These are phyloP conservation scores for Sesbania bispinosa DNA, from an alignment of 306 rosid genomes.

Conservation along the genomic window DNA sequence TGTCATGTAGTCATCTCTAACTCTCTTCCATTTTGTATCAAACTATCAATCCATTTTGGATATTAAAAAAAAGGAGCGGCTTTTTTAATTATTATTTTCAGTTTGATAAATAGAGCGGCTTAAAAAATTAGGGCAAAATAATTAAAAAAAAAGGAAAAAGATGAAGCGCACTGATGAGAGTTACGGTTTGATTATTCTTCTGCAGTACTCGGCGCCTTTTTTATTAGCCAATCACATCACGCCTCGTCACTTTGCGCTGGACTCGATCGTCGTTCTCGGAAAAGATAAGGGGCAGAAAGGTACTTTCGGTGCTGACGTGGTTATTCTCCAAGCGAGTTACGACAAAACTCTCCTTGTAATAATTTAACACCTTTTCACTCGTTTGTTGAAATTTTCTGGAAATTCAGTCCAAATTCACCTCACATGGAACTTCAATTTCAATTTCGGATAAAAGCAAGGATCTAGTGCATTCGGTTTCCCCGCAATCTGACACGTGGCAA, in stretches of 20 bases:
- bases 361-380: constrained; percentile 12
- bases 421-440: constrained; percentile 33
- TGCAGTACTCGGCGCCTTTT: constrained; percentile 9
- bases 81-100: neutral
- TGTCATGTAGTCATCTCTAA: too few relatives aligned
- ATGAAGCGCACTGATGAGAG: constrained; percentile 51
- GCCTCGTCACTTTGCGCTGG: constrained; percentile 34
- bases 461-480: constrained; percentile 5
- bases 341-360: constrained; percentile 23
- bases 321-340: neutral
- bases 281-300: constrained; percentile 10
- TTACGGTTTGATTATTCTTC: constrained; percentile 38
- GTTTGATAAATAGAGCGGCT: constrained; percentile 33
- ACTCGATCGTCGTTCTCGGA: constrained; percentile 11
- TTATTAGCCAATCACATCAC: constrained; percentile 25
- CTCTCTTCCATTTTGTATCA: too few relatives aligned
- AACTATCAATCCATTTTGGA: too few relatives aligned
- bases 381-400: constrained; percentile 52
- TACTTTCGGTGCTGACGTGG: constrained; percentile 4
- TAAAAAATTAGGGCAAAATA: neutral
- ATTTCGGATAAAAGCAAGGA: neutral
- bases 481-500: neutral
- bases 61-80: too few relatives aligned
- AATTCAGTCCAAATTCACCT: constrained; percentile 65
- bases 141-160: constrained; percentile 12